These are phyloP conservation scores for Colletotrichum godetiae DNA, from an alignment of 2,329 filamentous ascomycete species.

Conservation along the genomic window DNA sequence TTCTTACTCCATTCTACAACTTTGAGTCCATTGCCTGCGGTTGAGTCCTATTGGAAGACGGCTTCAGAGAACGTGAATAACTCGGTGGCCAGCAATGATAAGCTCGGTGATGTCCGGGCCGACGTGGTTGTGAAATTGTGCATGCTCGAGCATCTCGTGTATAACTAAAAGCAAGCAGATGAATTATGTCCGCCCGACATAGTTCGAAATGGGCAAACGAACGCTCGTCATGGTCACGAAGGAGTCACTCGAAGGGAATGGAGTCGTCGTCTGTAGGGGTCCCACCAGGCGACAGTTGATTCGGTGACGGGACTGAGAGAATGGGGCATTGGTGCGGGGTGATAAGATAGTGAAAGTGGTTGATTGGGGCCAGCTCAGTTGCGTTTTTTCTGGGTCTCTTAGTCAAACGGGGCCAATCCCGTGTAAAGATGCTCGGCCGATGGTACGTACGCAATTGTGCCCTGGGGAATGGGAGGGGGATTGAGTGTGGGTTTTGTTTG, in stretches of 20 bases:
- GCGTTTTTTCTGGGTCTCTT: constrained; percentile 11
- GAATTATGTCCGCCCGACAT: not conserved
- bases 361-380: constrained; percentile 35
- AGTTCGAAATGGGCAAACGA: not conserved
- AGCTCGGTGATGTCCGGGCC: not conserved
- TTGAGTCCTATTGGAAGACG: not conserved
- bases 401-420: not conserved
- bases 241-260: constrained; percentile 3
- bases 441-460: not conserved
- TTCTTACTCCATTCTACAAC: not conserved
- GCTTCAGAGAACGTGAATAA: not conserved
- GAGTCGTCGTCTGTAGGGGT: constrained; percentile 15
- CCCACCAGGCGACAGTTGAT: constrained; percentile 22
- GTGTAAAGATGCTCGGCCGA: not conserved
- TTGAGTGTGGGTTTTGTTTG: not conserved
- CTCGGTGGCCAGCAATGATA: not conserved
- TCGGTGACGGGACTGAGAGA: constrained; percentile 21
- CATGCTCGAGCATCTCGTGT: not conserved
- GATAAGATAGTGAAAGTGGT: constrained; percentile 31
- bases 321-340: constrained; percentile 31
- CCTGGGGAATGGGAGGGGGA: not conserved
- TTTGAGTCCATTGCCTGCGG: not conserved
- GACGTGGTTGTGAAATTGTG: not conserved
- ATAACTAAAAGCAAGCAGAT: constrained; percentile 6
- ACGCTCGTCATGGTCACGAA: constrained; percentile 1